These are phyloP conservation scores for Leccinum imitatum DNA, from an alignment of 768 basidiomycete genomes.

Conservation along the genomic window DNA sequence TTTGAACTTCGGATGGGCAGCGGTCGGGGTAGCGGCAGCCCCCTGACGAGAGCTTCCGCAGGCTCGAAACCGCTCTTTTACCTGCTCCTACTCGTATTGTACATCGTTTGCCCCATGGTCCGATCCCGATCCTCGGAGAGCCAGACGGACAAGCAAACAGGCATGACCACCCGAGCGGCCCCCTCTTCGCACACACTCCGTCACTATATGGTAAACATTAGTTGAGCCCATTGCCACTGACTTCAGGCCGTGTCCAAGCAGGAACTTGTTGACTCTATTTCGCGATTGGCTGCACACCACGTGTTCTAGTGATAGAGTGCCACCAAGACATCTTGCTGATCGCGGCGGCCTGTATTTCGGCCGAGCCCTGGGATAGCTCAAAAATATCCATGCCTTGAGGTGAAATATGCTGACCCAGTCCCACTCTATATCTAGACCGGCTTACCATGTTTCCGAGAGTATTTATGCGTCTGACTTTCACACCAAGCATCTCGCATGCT, in stretches of 20 bases:
- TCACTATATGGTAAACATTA: not conserved
- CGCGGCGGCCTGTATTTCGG: not conserved
- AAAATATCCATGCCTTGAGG: not conserved
- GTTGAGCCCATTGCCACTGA: not conserved
- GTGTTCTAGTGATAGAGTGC: not conserved
- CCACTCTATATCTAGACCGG: not conserved
- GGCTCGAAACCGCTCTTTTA: not conserved
- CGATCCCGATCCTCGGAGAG: too few species aligned
- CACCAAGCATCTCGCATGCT: slow-evolving; percentile 12
- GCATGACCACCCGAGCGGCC: too few species aligned
- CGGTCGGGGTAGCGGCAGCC: not conserved
- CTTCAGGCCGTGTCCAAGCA: not conserved
- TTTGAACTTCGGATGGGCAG: too few species aligned
- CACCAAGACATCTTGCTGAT: not conserved
- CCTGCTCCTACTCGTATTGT: too few species aligned
- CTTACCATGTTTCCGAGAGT: not conserved
- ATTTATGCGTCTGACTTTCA: slow-evolving; percentile 12
- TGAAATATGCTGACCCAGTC: not conserved
- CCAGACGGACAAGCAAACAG: too few species aligned
- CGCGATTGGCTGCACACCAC: not conserved
- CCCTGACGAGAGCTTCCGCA: not conserved
- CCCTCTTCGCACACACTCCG: too few species aligned
- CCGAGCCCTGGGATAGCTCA: not conserved
- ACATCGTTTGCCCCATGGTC: too few species aligned
- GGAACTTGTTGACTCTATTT: not conserved